Percentiles rank a stretch among this genome's conserved stretches.
These are phyloP conservation scores for Borealophlyctis nickersoniae DNA, from an alignment of 192 early-diverging fungal genomes.

Conservation along the genomic window DNA sequence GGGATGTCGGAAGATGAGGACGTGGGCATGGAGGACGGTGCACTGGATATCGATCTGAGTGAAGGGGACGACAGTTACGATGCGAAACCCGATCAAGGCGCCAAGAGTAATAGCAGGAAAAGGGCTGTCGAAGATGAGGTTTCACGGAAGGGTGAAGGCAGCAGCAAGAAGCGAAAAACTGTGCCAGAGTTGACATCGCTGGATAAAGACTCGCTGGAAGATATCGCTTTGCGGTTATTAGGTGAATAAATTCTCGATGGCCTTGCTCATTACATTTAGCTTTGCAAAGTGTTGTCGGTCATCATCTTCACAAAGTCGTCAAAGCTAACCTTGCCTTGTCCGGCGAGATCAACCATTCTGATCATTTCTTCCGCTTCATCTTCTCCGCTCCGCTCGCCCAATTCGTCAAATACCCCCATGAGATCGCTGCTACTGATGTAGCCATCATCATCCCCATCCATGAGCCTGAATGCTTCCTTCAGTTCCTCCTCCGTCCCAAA, in stretches of 20 bases:
- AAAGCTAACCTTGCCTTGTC: too few relatives aligned
- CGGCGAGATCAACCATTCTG: constrained; percentile 36
- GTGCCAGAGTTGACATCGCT: background rate
- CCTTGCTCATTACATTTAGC: too few relatives aligned
- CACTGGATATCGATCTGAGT: constrained; percentile 32
- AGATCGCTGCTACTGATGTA: constrained; percentile 35
- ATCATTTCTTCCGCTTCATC: constrained; percentile 42
- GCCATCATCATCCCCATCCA: constrained; percentile 43
- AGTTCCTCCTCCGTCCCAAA: constrained; percentile 30
- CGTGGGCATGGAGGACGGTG: background rate
- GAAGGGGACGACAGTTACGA: constrained; percentile 23
- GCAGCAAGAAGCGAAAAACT: constrained; percentile 15
- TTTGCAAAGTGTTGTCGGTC: too few relatives aligned
- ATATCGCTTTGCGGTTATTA: constrained; percentile 25
- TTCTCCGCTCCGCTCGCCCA: constrained; percentile 20
- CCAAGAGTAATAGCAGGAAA: too few relatives aligned
- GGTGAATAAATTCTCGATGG: constrained; percentile 13
- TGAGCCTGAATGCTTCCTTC: constrained; percentile 36
- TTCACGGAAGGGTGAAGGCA: background rate
- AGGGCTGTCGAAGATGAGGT: background rate
- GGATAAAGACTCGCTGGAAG: constrained; percentile 22
- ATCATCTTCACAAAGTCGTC: too few relatives aligned
- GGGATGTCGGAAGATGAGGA: constrained; percentile 27
- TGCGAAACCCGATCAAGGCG: background rate
- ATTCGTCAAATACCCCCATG: constrained; percentile 10